These are phyloP conservation scores for Porcisia hertigi DNA, from an alignment of 208 protist genomes.

Conservation along the genomic window DNA sequence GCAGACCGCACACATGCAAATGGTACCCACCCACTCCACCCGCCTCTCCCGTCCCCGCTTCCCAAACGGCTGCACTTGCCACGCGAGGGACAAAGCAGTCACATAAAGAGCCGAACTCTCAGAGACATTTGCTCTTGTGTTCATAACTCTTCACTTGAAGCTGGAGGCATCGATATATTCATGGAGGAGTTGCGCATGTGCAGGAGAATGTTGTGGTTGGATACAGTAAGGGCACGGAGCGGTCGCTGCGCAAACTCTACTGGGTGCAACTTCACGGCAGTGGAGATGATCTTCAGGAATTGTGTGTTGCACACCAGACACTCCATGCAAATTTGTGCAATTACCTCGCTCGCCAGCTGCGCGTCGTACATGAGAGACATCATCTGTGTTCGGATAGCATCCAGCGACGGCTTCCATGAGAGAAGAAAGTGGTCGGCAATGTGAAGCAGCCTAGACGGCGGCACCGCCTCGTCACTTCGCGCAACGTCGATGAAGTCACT, in stretches of 20 bases:
- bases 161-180: conserved; percentile 18
- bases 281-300: conserved; percentile 55
- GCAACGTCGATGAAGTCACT: conserved; percentile 39
- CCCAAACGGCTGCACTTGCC: too few relatives aligned
- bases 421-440: conserved; percentile 61
- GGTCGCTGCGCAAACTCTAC: conserved; percentile 36
- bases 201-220: conserved; percentile 77
- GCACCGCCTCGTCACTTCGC: conserved; percentile 31
- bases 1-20: too few relatives aligned
- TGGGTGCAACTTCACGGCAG: conserved; percentile 26
- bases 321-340: conserved; percentile 83
- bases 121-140: background rate
- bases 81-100: background rate
- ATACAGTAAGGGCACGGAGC: conserved; percentile 58
- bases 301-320: conserved; percentile 77
- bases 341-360: conserved; percentile 50
- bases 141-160: background rate
- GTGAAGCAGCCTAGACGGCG: conserved; percentile 36
- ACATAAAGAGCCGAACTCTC: background rate
- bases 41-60: too few relatives aligned
- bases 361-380: conserved; percentile 40
- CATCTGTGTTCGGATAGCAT: conserved; percentile 42
- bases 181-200: conserved; percentile 80
- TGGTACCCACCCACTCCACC: too few relatives aligned
- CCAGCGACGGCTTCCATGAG: conserved; percentile 58